These are phyloP conservation scores for Leccinum pachyderme DNA, from an alignment of 1,284 basidiomycete genomes.

Conservation along the genomic window DNA sequence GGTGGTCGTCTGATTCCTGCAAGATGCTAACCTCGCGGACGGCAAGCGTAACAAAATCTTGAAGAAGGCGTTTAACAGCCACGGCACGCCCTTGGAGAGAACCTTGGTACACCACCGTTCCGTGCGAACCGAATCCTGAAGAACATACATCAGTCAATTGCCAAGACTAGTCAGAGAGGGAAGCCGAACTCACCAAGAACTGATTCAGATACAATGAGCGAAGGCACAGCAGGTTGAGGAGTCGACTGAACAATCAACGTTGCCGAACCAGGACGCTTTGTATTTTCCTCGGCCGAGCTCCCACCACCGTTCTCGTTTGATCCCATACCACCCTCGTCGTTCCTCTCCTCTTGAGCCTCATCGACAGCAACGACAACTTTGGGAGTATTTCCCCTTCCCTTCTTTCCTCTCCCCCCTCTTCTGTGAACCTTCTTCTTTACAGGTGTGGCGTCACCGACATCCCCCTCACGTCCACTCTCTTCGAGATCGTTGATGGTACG, in stretches of 20 bases:
- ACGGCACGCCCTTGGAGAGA: conserved; percentile 95
- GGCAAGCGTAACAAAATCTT: conserved; percentile 94
- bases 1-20: conserved; percentile 96
- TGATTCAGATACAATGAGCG: conserved; percentile 71
- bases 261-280: conserved; percentile 6
- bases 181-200: conserved; percentile 61
- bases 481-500: conserved; percentile 39
- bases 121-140: conserved; percentile 92
- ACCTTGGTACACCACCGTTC: conserved; percentile 92
- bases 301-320: conserved; percentile 11
- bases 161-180: not conserved
- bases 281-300: conserved; percentile 10
- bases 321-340: conserved; percentile 13
- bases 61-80: conserved; percentile 93
- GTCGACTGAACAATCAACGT: conserved; percentile 27
- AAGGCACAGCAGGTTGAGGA: conserved; percentile 29
- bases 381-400: conserved; percentile 40
- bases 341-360: conserved; percentile 29
- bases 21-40: conserved; percentile 92
- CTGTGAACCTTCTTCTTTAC: conserved; percentile 41
- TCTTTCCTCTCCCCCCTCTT: conserved; percentile 47
- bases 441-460: conserved; percentile 40
- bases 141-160: not conserved
- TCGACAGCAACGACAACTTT: conserved; percentile 33
- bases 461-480: conserved; percentile 61